These are phyloP conservation scores for Ascochyta fabae DNA, from an alignment of 2,329 filamentous ascomycete genomes.

Conservation along the genomic window DNA sequence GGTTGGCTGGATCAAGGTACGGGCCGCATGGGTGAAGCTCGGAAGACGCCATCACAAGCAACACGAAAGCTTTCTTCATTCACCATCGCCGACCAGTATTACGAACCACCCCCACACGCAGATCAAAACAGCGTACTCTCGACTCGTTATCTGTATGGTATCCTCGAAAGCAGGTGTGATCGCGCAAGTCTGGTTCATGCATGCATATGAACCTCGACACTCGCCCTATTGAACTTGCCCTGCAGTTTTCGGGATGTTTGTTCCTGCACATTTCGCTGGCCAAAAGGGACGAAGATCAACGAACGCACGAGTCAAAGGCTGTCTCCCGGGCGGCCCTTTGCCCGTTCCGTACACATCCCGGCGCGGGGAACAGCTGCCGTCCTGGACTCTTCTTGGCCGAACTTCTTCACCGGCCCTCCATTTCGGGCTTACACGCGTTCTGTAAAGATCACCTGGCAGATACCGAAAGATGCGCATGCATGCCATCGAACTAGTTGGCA, in stretches of 20 bases:
- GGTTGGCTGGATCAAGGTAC: constrained; percentile 9
- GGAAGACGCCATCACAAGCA: background rate
- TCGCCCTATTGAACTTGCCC: constrained; percentile 2
- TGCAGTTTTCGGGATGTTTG: constrained; percentile 2
- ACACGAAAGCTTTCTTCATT: constrained; percentile 7
- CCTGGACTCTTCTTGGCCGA: constrained; percentile 7
- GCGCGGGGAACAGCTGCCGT: constrained; percentile 15
- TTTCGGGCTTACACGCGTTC: constrained; percentile 5
- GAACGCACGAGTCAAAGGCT: constrained; percentile 7
- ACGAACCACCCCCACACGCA: background rate
- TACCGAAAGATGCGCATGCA: background rate
- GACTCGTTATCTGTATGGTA: background rate
- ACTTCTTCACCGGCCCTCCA: constrained; percentile 6
- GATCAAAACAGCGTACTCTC: background rate
- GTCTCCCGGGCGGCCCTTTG: background rate
- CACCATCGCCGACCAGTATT: background rate
- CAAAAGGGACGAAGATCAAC: constrained; percentile 1
- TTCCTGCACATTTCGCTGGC: constrained; percentile 12
- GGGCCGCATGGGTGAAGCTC: constrained; percentile 13
- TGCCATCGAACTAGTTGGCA: constrained; percentile 1
- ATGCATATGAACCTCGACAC: constrained; percentile 1
- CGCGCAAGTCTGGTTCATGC: background rate
- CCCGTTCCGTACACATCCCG: constrained; percentile 8
- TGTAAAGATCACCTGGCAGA: constrained; percentile 9
- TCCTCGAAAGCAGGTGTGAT: background rate